Evolutionary conservation across 2,329 filamentous ascomycete species (phyloP), one percentile per base, ranked within the genome.

Genomic region (Cytospora leucostoma): DNA sequence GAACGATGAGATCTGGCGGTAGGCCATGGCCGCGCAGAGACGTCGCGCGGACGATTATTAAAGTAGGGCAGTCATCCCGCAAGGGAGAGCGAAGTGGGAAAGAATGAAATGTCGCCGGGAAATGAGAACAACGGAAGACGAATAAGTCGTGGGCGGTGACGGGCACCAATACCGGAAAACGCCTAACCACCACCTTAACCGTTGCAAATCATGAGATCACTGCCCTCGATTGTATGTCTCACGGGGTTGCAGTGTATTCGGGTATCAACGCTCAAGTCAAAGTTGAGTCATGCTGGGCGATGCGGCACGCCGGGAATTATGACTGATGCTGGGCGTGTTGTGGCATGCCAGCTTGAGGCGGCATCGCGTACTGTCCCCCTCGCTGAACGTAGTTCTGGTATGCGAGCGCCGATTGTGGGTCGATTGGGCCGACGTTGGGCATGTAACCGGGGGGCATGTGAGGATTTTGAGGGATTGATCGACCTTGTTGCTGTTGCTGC

Each of bases 321-420:
- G 89, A 88, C 78, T 91, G 89, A 76, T 93, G 91, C 69, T 91
- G 89, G 71, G 91, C 88, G 78, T 92, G 91, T 72, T 92, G 90
- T 63, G 90, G 89, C 84, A 95, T 91, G 70, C 90, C 87, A 67
- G 85, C 83, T 74, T 91, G 88, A 60, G 89, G 84, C 59, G 90
- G 89, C 87, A 96, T 92, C 58, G 86, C 87, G 71, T 93, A 93
- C 72, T 89, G 89, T 72, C 86, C 87, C 68, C 84, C 84, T 73
- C 85, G 85, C 73, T 90, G 88, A 71, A 96, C 87, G 74, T 95
- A 95, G 75, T 87, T 91, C 74, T 92, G 89, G 75, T 96, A 96
- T 38, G 89, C 89, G 72, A 92, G 82, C 66, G 92, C 90, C 76
- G 93, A 88, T 72, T 92, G 88, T 70, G 90, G 87, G 71, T 91